These are phyloP conservation scores for Globisporangium middletonii DNA, from an alignment of 352 stramenopile species.

Conservation along the genomic window DNA sequence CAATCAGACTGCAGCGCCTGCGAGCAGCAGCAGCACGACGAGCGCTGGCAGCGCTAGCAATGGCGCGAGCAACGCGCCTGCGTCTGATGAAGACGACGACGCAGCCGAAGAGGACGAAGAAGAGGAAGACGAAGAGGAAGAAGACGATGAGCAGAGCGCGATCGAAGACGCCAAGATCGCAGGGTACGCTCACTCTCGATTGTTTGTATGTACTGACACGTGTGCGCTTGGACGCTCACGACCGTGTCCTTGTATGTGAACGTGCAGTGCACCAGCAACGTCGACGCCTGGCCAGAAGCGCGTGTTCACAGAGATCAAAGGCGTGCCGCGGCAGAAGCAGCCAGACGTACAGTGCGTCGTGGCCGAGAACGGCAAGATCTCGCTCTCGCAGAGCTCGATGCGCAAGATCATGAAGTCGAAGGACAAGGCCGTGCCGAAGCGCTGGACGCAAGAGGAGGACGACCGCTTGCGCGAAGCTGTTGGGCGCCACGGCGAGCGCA, in stretches of 20 bases:
- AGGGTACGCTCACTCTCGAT: neutral
- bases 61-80: constrained; percentile 1
- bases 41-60: constrained; percentile 4
- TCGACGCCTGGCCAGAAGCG: constrained; percentile 42
- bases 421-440: constrained; percentile 77
- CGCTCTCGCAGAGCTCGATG: constrained; percentile 37
- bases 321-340: constrained; percentile 74
- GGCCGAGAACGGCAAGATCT: constrained; percentile 33
- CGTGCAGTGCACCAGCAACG: constrained; percentile 2
- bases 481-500: constrained; percentile 67
- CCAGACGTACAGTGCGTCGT: constrained; percentile 54
- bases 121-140: constrained; percentile 7
- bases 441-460: constrained; percentile 77
- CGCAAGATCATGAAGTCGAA: constrained; percentile 80
- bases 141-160: constrained; percentile 14
- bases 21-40: neutral
- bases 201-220: neutral
- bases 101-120: constrained; percentile 10
- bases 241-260: neutral
- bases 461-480: constrained; percentile 74
- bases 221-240: too few species aligned
- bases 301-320: constrained; percentile 82
- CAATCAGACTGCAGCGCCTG: neutral
- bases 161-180: constrained; percentile 16
- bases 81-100: constrained; percentile 15